Conservation (phyloP, 352 stramenopile genomes). For the Stephanocyclus meneghinianus region DNA sequence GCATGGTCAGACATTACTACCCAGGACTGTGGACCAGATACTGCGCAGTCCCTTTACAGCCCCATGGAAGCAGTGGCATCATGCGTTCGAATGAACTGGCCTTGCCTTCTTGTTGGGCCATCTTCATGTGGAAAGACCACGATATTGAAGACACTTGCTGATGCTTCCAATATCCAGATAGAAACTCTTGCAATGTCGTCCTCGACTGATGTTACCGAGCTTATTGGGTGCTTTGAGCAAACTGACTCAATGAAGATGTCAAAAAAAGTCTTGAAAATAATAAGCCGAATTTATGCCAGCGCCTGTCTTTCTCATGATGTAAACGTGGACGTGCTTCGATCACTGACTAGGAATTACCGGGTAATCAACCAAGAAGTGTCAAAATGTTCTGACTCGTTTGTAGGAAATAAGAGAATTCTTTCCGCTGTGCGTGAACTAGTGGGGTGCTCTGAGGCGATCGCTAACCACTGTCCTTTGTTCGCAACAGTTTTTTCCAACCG, state of each 20-base stretch:
- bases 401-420: conserved; percentile 29
- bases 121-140: conserved; percentile 73
- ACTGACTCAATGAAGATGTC: conserved; percentile 85
- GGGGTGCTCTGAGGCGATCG: conserved; percentile 38
- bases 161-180: conserved; percentile 81
- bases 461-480: conserved; percentile 20
- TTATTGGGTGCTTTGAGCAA: conserved; percentile 99
- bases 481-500: conserved; percentile 35
- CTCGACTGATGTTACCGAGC: conserved; percentile 97
- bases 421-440: conserved; percentile 46
- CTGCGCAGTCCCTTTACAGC: conserved; percentile 70
- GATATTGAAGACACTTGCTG: conserved; percentile 73
- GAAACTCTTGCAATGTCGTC: conserved; percentile 95
- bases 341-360: conserved; percentile 45
- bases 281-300: conserved; percentile 48
- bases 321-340: conserved; percentile 57
- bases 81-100: conserved; percentile 94
- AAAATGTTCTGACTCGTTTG: conserved; percentile 30
- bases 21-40: conserved; percentile 46
- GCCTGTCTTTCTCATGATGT: conserved; percentile 68
- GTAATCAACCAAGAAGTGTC: conserved; percentile 39
- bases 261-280: conserved; percentile 43
- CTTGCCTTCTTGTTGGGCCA: conserved; percentile 91
- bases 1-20: conserved; percentile 51
- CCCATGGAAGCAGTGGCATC: conserved; percentile 92